Evolutionary conservation across 768 basidiomycete species (phyloP).

Genomic region (Steccherinum ochraceum): DNA sequence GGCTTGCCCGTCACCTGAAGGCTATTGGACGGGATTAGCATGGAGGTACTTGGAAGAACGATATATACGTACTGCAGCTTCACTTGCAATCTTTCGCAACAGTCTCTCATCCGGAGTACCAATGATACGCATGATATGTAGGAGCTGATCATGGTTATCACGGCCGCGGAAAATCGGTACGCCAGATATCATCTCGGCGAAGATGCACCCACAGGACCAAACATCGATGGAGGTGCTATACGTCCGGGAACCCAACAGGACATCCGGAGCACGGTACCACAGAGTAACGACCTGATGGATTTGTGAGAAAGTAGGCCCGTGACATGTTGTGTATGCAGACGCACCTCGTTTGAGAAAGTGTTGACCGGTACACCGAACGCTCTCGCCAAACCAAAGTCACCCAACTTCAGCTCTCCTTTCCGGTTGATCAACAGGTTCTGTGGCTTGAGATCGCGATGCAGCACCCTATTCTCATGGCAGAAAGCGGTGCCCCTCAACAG

Average conservation of each 20-base stretch:
- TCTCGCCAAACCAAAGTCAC: conserved; percentile 95
- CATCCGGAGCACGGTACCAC: conserved; percentile 99
- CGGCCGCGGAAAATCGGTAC: conserved; percentile 94
- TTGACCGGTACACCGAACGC: conserved; percentile 99
- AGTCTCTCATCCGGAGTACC: conserved; percentile 90
- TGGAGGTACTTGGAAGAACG: conserved; percentile 2
- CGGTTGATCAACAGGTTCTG: conserved; percentile 97
- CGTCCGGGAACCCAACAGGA: conserved; percentile 91
- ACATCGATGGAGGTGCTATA: conserved; percentile 98
- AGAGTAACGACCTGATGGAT: conserved; percentile 85
- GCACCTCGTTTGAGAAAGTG: conserved; percentile 94
- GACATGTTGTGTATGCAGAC: no score
- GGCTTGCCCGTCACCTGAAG: conserved; percentile 67
- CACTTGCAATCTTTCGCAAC: conserved; percentile 80
- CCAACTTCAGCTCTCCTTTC: conserved; percentile 94
- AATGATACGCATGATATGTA: conserved; percentile 95
- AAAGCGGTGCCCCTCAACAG: conserved; percentile 95
- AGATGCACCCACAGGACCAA: conserved; percentile 99
- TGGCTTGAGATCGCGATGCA: conserved; percentile 97
- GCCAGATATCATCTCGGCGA: conserved; percentile 99
- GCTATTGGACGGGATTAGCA: conserved; percentile 6
- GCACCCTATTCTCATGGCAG: conserved; percentile 96
- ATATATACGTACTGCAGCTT: conserved; percentile 58
- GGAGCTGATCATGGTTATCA: conserved; percentile 96
- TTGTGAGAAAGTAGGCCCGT: no score